These are phyloP conservation scores for Macrophomina tecta DNA, from an alignment of 2,329 filamentous ascomycete genomes.

Conservation along the genomic window DNA sequence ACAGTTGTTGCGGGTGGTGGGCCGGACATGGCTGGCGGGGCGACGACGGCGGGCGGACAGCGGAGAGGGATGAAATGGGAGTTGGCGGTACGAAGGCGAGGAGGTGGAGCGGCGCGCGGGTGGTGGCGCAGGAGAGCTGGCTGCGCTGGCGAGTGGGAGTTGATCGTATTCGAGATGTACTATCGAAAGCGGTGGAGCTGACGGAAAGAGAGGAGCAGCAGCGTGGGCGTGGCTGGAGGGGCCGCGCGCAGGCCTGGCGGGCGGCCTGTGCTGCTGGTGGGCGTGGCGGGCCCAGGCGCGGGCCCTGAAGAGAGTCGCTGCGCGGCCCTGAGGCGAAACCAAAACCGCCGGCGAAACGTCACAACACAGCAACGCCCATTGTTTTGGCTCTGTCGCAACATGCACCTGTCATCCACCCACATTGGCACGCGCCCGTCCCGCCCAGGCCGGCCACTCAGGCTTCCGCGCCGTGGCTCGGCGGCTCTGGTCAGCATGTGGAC, in stretches of 20 bases:
- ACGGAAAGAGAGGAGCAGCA: too few species aligned
- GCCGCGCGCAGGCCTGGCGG: too few species aligned
- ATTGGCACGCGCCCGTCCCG: background rate
- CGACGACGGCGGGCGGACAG: too few species aligned
- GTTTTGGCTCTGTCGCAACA: constrained; percentile 1
- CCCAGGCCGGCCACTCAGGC: background rate
- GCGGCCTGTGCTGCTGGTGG: too few species aligned
- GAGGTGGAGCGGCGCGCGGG: background rate
- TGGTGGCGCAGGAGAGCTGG: background rate
- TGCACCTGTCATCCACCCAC: background rate
- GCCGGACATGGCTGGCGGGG: background rate
- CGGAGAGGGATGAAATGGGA: background rate
- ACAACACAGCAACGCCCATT: background rate
- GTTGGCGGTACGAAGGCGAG: too few species aligned
- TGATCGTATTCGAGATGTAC: background rate
- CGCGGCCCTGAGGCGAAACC: too few species aligned
- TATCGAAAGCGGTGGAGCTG: too few species aligned
- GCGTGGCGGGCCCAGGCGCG: too few species aligned
- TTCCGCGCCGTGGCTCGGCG: constrained; percentile 5
- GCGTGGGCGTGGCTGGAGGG: too few species aligned
- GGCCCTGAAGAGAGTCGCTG: too few species aligned
- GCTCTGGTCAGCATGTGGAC: background rate
- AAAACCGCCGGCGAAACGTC: too few species aligned
- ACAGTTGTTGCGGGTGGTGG: background rate
- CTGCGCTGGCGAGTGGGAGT: background rate